phyloP scores from a whole-genome alignment of 495 filamentous ascomycete genomes.

The Geoglossum glabrum region DNA sequence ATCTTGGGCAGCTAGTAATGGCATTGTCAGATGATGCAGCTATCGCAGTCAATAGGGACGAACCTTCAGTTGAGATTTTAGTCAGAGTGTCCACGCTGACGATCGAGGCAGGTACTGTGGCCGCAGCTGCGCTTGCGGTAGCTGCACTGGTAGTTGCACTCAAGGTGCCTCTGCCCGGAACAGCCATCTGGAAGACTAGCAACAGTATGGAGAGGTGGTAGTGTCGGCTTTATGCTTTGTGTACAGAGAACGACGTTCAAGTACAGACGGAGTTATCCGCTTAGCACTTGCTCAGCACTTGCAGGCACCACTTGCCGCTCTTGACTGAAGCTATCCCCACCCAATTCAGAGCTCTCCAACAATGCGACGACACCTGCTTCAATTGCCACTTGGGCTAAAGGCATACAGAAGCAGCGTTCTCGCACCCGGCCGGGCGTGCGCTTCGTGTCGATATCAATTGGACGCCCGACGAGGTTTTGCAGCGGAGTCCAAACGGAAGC shows the following conservation, averaged over 20 bases:
- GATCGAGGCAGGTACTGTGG: no score
- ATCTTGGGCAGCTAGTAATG: background rate
- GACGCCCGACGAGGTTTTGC: background rate
- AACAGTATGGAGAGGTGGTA: no score
- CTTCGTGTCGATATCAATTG: background rate
- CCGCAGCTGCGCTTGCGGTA: no score
- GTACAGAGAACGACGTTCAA: no score
- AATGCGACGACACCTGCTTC: background rate
- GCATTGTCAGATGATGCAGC: background rate
- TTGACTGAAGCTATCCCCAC: background rate
- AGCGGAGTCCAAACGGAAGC: constrained; percentile 33
- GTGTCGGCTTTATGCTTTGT: no score
- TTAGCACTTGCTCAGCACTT: no score
- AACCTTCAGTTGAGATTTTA: constrained; percentile 4
- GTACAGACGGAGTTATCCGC: no score
- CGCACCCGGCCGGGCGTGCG: background rate
- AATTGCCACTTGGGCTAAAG: background rate
- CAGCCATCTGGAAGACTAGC: no score
- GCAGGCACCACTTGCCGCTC: background rate
- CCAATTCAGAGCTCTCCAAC: background rate
- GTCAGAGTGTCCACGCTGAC: background rate
- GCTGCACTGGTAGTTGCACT: no score
- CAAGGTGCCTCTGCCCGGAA: no score
- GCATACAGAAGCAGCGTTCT: background rate
- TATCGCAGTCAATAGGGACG: background rate